Evolutionary conservation across 306 rosid species (phyloP).

Genomic region (Rubus idaeus): DNA sequence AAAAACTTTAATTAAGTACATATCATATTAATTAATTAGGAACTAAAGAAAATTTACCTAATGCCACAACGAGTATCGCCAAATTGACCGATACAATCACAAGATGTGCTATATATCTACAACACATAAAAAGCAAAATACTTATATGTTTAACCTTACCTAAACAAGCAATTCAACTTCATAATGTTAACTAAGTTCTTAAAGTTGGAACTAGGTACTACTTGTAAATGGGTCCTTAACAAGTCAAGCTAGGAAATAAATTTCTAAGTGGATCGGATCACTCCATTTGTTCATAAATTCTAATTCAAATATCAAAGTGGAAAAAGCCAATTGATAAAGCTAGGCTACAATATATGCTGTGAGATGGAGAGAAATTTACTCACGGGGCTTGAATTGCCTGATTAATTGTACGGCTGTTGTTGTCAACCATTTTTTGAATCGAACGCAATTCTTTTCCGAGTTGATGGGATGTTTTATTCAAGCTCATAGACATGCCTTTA

Average conservation of each 20-base stretch:
- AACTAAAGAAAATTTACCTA: constrained; percentile 33
- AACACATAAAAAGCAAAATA: constrained; percentile 5
- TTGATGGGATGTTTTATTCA: constrained; percentile 40
- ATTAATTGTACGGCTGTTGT: constrained; percentile 37
- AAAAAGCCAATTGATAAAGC: not conserved
- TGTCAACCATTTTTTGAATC: constrained; percentile 45
- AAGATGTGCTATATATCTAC: constrained; percentile 50
- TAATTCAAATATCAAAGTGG: not conserved
- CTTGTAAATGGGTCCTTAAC: too few species aligned
- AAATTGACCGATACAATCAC: constrained; percentile 52
- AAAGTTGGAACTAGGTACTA: too few species aligned
- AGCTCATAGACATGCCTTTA: constrained; percentile 29
- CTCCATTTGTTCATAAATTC: not conserved
- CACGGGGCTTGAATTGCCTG: constrained; percentile 52
- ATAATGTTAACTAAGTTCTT: not conserved
- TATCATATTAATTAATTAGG: not conserved
- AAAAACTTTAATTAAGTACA: not conserved
- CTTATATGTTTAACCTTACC: not conserved
- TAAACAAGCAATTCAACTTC: not conserved
- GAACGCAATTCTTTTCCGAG: constrained; percentile 44
- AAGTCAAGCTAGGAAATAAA: too few species aligned
- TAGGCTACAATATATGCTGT: not conserved
- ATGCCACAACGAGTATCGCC: constrained; percentile 47
- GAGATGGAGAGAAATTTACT: constrained; percentile 18
- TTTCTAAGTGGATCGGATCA: too few species aligned